Evolutionary conservation across 2,329 filamentous ascomycete genomes (phyloP).

Genomic region (Graphiopsis chlorocephala): DNA sequence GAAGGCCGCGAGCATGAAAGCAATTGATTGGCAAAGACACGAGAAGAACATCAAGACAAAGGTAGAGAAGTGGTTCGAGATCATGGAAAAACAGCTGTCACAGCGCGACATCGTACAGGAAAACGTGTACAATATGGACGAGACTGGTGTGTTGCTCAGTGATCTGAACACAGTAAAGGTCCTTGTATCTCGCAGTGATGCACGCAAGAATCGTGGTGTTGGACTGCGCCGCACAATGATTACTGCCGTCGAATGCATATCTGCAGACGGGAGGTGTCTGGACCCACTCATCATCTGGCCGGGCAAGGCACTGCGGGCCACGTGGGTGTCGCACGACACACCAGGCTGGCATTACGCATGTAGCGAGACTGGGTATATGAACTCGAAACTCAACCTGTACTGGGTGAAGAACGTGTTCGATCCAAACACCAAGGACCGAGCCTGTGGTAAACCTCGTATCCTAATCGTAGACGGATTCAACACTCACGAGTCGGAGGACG

Average conservation of each 20-base stretch:
- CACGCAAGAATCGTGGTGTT: conserved; percentile 14
- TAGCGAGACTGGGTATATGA: neutral
- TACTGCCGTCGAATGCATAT: neutral
- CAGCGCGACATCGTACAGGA: conserved; percentile 21
- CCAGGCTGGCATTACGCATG: conserved; percentile 25
- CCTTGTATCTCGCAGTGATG: conserved; percentile 20
- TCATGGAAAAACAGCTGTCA: conserved; percentile 25
- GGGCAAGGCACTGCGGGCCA: conserved; percentile 28
- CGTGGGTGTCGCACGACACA: conserved; percentile 29
- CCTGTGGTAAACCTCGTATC: neutral
- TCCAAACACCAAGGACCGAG: neutral
- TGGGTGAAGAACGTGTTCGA: conserved; percentile 9
- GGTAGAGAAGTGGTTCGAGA: conserved; percentile 32
- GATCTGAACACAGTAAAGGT: conserved; percentile 32
- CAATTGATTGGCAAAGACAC: conserved; percentile 29
- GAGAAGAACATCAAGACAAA: conserved; percentile 33
- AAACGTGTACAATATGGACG: conserved; percentile 40
- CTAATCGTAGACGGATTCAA: neutral
- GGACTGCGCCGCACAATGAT: conserved; percentile 14
- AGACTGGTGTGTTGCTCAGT: no score
- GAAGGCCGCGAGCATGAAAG: conserved; percentile 26
- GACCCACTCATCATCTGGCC: conserved; percentile 30
- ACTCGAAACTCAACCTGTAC: neutral
- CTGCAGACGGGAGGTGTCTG: conserved; percentile 26
- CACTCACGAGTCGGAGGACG: neutral